Evolutionary conservation across 148 eudicot species (phyloP), one percentile per base, ranked within the genome.

Genomic region (Agrostemma githago): DNA sequence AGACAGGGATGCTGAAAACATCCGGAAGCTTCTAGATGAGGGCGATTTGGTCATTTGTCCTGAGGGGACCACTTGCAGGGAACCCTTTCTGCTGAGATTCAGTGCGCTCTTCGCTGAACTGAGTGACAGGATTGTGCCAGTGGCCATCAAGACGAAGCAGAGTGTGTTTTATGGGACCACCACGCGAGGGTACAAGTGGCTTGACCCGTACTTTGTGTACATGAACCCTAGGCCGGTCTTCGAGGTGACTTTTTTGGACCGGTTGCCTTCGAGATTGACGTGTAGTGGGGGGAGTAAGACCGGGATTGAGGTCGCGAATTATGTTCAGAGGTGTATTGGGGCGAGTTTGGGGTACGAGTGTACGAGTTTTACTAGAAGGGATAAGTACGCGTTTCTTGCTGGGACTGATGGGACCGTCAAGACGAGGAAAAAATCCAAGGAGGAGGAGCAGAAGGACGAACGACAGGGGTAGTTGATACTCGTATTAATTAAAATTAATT

Each of bases 311-410:
- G 85, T 83, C n/a, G 85, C 85, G 1, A 83, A 83, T 58, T 42
- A 74, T 60, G 78, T 80, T 51, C 85, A 83, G 26, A 72, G 48
- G 34, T 62, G 66, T 53, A 76, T 83, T 51, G 83, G 74, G 8
- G 72, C 51, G 56, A 69, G 80, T n/a, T 67, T 83, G 48, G 81
- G 83, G 19, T 83, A 62, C 44, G 73, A 77, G 16, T 83, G 83
- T 54, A 83, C 85, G 5, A 39, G 42, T 14, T 65, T 79, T 43
- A 83, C 85, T 3, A 83, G 85, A 64, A 83, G 79, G 53, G 83
- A 83, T 1, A 83, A 83, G 83, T 83, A 83, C 44, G 54, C 74
- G 68, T 77, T 83, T 65, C 72, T 83, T 59, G 85, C 80, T 6
- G 83, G 85, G 0, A 79, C 80, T 17, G 75, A 61, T 48, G 85